Evolutionary conservation across 305 asterid species (phyloP).

Genomic region (Fraxinus floribunda): DNA sequence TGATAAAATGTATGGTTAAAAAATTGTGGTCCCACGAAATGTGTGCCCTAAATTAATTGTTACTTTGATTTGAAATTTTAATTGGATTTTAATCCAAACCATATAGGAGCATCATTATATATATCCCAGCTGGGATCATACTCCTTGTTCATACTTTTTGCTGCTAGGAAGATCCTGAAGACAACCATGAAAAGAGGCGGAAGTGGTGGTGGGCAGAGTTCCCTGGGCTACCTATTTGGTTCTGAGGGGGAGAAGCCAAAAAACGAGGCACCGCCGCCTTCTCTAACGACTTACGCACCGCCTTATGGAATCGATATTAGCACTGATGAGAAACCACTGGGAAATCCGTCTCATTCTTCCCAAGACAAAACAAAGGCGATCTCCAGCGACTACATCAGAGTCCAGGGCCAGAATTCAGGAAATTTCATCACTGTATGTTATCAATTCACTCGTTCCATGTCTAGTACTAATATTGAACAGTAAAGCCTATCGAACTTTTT

Average conservation of each 20-base stretch:
- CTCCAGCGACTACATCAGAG: constrained; percentile 12
- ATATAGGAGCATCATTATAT: background rate
- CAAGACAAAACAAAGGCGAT: constrained; percentile 1
- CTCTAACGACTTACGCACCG: constrained; percentile 9
- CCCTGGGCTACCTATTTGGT: constrained; percentile 49
- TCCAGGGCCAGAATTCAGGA: constrained; percentile 26
- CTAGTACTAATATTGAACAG: background rate
- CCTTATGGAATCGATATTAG: constrained; percentile 23
- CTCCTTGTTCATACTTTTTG: background rate
- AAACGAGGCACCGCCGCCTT: background rate
- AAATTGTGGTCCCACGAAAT: too few species aligned
- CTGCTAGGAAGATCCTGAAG: background rate
- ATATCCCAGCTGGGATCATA: constrained; percentile 1
- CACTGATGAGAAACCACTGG: constrained; percentile 10
- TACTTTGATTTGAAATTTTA: background rate
- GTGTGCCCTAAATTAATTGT: too few species aligned
- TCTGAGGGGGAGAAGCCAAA: constrained; percentile 11
- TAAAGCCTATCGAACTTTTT: background rate
- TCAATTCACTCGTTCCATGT: background rate
- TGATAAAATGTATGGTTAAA: too few species aligned
- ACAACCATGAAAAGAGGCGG: constrained; percentile 39
- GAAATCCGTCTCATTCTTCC: constrained; percentile 4
- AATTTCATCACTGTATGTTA: constrained; percentile 23
- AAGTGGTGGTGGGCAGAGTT: constrained; percentile 64
- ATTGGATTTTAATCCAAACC: too few species aligned